Base-by-base conservation (phyloP, 1,139 yeast species). In the Scheffersomyces cryptocercus region DNA sequence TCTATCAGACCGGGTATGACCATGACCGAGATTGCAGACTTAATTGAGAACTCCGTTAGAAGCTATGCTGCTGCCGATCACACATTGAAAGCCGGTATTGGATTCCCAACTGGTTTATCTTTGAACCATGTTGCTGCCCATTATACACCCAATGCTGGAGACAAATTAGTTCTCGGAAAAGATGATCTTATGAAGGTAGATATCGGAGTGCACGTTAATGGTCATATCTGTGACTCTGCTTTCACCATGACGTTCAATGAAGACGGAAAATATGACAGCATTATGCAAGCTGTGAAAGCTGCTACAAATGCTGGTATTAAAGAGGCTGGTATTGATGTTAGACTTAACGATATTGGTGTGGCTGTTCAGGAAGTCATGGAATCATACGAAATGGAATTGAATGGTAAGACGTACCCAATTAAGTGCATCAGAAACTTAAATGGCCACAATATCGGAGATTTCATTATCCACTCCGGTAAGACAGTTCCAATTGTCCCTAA, bases 351-450 rank as follows among this genome's bases (percentile, higher is more conserved):
- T 59, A 88, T 93, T 54, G 99, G 99, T 44, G 98, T 85, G 47
- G 95, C 95, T 3, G 81, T 93, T 48, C 97, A 93, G 67, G 99
- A 93, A 63, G 93, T 88, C 36, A 93, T 93, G 99, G 99, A 93
- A 67, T 84, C 95, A 36, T 88, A 91, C 65, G 99, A 93, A 66
- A 80, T 93, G 51, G 98, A 91, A 62, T 73, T 90, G 36, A 82
- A 89, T 58, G 99, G 99, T 35, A 85, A 88, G 61, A 75, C 84
- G 0, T 83, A 80, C 60, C 97, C 93, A 4, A 82, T 93, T 58
- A 90, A 88, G 65, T 84, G 95, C 54, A 91, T 95, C 56, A 79
- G 95, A 53, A 93, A 93, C 68, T 80, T 93, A 62, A 88, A 90
- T 64, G 99, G 99, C 37, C 99, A 93, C 70, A 90, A 84, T 61